Conservation (phyloP, 1,139 yeast genomes). For the Debaryomycetaceae sp. region DNA sequence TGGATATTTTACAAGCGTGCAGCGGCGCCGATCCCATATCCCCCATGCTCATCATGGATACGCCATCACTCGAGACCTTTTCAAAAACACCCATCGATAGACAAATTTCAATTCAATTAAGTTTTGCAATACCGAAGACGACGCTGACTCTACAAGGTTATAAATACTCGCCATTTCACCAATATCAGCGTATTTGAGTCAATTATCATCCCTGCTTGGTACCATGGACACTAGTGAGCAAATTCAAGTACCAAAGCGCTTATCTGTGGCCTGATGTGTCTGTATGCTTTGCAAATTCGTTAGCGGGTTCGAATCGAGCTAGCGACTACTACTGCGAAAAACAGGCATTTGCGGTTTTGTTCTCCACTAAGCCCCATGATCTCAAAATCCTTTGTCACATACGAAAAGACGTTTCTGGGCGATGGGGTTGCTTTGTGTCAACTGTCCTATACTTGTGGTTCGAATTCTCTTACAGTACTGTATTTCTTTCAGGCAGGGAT, state of each 20-base stretch:
- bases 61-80: background rate
- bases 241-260: background rate
- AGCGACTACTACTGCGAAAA: no score
- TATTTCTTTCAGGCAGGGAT: no score
- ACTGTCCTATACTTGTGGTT: no score
- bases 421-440: no score
- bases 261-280: no score
- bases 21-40: background rate
- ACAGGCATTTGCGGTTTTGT: no score
- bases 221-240: background rate
- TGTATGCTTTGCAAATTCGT: no score
- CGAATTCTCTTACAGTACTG: no score
- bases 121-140: background rate
- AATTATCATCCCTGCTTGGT: background rate
- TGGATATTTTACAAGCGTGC: constrained; percentile 32
- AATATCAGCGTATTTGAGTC: background rate
- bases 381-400: no score
- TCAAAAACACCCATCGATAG: background rate
- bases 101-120: background rate
- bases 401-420: no score
- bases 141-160: background rate
- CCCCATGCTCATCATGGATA: constrained; percentile 4
- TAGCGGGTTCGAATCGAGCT: no score
- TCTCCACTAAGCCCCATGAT: no score
- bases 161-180: background rate